These are phyloP conservation scores for Fallopia convolvulus DNA, from an alignment of 148 eudicot species.

Conservation along the genomic window DNA sequence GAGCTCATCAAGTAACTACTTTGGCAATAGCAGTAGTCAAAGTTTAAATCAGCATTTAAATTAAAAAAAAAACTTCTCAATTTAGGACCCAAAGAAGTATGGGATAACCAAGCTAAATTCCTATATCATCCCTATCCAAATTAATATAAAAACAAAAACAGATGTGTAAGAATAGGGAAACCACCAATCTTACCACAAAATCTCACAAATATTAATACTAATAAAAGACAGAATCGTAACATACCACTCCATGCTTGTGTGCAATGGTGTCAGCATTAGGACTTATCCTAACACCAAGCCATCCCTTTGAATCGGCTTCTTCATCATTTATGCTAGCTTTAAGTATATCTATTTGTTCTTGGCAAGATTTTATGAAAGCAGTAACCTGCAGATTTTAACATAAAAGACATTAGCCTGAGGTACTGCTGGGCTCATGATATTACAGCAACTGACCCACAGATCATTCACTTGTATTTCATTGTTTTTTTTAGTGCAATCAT, in stretches of 20 bases:
- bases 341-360: constrained; percentile 84
- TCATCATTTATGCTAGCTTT: constrained; percentile 64
- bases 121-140: not conserved
- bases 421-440: not conserved
- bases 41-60: not conserved
- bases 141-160: no score
- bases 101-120: not conserved
- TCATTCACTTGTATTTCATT: not conserved
- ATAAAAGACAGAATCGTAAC: constrained; percentile 9
- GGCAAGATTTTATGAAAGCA: constrained; percentile 71
- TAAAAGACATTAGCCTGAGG: not conserved
- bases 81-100: not conserved
- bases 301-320: constrained; percentile 73
- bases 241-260: constrained; percentile 98
- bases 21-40: not conserved
- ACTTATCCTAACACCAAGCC: constrained; percentile 69
- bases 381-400: constrained; percentile 51
- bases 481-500: not conserved
- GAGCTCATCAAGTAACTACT: not conserved
- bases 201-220: not conserved
- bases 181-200: not conserved
- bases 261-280: constrained; percentile 86
- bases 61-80: not conserved
- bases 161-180: no score
- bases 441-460: not conserved